Base-by-base conservation (phyloP, 1,284 basidiomycete species). In the Pterulicium gracile region DNA sequence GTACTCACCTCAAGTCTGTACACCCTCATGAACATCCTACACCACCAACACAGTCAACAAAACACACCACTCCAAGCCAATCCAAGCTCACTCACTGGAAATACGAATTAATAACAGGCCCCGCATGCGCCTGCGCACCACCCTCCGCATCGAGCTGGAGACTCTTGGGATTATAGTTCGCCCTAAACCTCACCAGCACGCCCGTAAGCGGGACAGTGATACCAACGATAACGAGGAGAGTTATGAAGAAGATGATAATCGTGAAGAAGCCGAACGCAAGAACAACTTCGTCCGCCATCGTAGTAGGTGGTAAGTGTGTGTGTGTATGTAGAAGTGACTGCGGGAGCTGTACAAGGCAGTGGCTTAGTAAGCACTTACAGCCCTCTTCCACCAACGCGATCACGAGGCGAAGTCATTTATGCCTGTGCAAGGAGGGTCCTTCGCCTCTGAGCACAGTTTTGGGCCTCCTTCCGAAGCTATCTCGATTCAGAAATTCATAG, bases 141-240 rank as follows among this genome's bases (percentile, higher is more conserved):
- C 82, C 84, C 57, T 88, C 84, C 24, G 74, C 66, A 61, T 92
- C 89, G 24, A 94, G 69, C 35, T 87, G 87, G 14, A 93, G 77
- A 24, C 85, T 87, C 59, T 81, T 85, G 2, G 84, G 84, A 56
- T 85, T 87, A 65, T 85, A 88, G 56, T 87, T 86, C 19, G 85
- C 84, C 61, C 85, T 70, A 56, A 86, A 77, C 43, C 85, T 72
- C 10, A 88, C 79, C 7, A 88, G 67, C 17, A 80, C 69, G 12
- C 84, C 85, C 7, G 73, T 75, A 10, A 86, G 61, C 2, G 84
- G 83, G 1, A 85, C 78, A 17, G 76, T 64, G 18, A 80, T 56
- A 19, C 62, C 68, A n/a, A 83, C 59, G 22, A 72, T 75, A 35
- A 77, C 40, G 14, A 61, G 66, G 20, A 80, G 58, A 17, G 73